Evolutionary conservation across 768 basidiomycete genomes (phyloP), one percentile per base, ranked within the genome.

Genomic region (Glaciozyma antarctica): DNA sequence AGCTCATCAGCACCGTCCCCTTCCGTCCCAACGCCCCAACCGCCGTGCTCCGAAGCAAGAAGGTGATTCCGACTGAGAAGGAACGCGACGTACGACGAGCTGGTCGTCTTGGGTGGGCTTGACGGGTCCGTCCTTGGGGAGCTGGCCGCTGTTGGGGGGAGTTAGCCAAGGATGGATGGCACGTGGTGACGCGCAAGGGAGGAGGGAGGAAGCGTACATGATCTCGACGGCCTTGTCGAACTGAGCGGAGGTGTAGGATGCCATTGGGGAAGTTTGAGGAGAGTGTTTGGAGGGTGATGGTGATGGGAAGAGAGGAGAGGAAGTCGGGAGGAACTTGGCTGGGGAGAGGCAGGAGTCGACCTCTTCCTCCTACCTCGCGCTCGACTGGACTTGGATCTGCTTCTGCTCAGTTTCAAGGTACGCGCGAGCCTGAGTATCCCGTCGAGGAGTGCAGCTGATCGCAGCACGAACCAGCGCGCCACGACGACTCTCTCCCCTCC

Each of bases 221-320:
- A 90, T 87, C 21, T 71, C 72, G 53, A 85, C 84, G 70, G 90
- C 87, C 78, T 84, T 86, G 34, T 88, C 79, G 44, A 90, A 92
- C 76, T 89, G 81, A 41, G 81, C 78, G 77, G 85, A 73, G 68
- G 86, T 49, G 70, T 71, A 71, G 28, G 58, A 26, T n/a, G 26
- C 49, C 69, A 70, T 70, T 13, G 6, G 10, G 2, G 2, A 13
- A 7, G 38, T 41, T 15, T 68, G 28, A 13, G 24, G 47, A 3
- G 41, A 13, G 45, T 43, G 45, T 43, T 34, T 26, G 12, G 60
- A n/a, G 21, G n/a, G 22, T 49, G 48, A 4, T 19, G 48, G 16
- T 49, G 48, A 21, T 4, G 48, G 22, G 22, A n/a, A 24, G 24
- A 24, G 22, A n/a, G 21, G 17, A 24, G 21, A n/a, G n/a, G n/a